Evolutionary conservation across 1,139 yeast genomes (phyloP).

Genomic region (Scheffersomyces cryptocercus): DNA sequence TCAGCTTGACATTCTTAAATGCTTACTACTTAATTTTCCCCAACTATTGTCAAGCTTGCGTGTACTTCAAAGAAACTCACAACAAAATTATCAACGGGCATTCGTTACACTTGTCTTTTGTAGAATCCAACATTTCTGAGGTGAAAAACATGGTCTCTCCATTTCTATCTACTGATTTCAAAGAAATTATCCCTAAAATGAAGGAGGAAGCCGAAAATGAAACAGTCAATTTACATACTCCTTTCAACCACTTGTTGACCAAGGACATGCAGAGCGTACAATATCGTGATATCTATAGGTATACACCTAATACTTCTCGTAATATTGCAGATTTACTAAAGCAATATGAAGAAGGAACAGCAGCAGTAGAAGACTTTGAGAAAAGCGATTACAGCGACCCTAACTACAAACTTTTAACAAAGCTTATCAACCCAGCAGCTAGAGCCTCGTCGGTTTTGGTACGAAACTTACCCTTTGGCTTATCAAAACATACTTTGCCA

Average conservation of each 20-base stretch:
- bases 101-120: slow-evolving; percentile 46
- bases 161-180: slow-evolving; percentile 14
- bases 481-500: slow-evolving; percentile 31
- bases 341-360: slow-evolving; percentile 4
- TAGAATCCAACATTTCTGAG: slow-evolving; percentile 19
- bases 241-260: slow-evolving; percentile 5
- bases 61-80: slow-evolving; percentile 49
- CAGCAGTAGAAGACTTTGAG: slow-evolving; percentile 6
- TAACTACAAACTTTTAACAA: slow-evolving; percentile 11
- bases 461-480: slow-evolving; percentile 42
- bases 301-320: slow-evolving; percentile 9
- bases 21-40: slow-evolving; percentile 56
- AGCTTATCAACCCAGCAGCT: slow-evolving; percentile 13
- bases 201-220: slow-evolving; percentile 1
- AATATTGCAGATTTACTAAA: slow-evolving; percentile 6
- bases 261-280: slow-evolving; percentile 6
- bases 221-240: slow-evolving; percentile 6
- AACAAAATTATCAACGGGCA: slow-evolving; percentile 54
- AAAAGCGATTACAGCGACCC: slow-evolving; percentile 10
- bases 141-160: slow-evolving; percentile 31
- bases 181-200: slow-evolving; percentile 1
- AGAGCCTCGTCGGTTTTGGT: slow-evolving; percentile 32
- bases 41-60: slow-evolving; percentile 48
- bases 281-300: slow-evolving; percentile 13
- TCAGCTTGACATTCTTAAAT: slow-evolving; percentile 42